Percentiles rank a stretch among this genome's conserved stretches.
phyloP scores from a whole-genome alignment of 495 filamentous ascomycete genomes.

The Durotheca rogersii region DNA sequence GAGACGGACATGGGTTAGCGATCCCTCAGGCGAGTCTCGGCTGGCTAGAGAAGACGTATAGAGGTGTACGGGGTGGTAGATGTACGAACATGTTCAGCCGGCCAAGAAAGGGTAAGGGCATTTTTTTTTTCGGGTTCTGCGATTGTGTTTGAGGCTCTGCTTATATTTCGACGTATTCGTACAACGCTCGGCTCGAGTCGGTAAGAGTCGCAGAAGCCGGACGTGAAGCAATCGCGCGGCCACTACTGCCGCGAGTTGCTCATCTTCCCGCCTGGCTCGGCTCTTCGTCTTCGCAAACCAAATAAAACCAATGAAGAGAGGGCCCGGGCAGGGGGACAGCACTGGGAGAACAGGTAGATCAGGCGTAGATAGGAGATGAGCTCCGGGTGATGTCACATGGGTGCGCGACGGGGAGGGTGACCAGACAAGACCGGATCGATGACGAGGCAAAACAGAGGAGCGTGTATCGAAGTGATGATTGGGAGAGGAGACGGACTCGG shows the following conservation, averaged over 20 bases:
- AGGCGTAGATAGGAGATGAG: constrained; percentile 11
- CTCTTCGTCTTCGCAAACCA: too few relatives aligned
- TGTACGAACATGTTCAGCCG: constrained; percentile 68
- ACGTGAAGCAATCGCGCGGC: constrained; percentile 13
- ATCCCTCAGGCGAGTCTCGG: not conserved
- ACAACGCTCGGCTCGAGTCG: constrained; percentile 15
- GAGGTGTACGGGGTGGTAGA: too few relatives aligned
- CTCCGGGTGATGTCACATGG: constrained; percentile 35
- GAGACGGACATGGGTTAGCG: constrained; percentile 19
- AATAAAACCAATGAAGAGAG: not conserved
- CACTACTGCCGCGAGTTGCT: constrained; percentile 26
- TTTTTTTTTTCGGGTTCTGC: constrained; percentile 45
- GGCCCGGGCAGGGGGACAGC: not conserved
- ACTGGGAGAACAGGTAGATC: constrained; percentile 5
- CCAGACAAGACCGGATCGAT: too few relatives aligned
- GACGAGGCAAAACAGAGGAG: not conserved
- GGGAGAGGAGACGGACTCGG: not conserved
- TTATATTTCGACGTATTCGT: not conserved
- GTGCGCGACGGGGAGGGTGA: too few relatives aligned
- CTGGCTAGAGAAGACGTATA: too few relatives aligned
- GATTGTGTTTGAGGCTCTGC: constrained; percentile 21
- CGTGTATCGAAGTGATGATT: not conserved
- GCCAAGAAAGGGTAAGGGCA: constrained; percentile 79
- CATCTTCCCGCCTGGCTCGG: constrained; percentile 21
- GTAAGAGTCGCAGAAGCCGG: constrained; percentile 15